A percentile compares a stretch with the other conserved stretches of the same genome.
Evolutionary conservation across 768 basidiomycete genomes (phyloP).

Genomic region (Tricholoma flavovirens): DNA sequence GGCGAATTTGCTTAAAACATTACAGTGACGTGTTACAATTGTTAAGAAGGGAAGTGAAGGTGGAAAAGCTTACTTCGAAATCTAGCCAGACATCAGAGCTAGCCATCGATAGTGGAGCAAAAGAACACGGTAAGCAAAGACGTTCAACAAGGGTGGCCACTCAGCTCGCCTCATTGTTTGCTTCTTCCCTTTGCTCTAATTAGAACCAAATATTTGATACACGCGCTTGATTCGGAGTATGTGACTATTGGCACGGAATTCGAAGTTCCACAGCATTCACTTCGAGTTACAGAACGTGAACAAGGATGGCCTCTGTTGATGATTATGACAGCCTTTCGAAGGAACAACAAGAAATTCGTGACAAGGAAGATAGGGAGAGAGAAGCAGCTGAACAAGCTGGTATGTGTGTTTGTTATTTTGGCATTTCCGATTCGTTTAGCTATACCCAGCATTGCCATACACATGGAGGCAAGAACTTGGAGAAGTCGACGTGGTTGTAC

Average conservation of each 20-base stretch:
- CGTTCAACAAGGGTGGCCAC: too few species aligned
- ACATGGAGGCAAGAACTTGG: conserved; percentile 86
- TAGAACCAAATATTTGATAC: neutral
- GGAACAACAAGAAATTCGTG: conserved; percentile 70
- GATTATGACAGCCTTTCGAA: conserved; percentile 73
- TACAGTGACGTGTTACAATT: conserved; percentile 8
- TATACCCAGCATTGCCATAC: conserved; percentile 72
- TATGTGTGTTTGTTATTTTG: conserved; percentile 31
- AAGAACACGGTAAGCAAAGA: neutral
- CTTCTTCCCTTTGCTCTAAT: neutral
- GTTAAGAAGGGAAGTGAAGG: conserved; percentile 11
- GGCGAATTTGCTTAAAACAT: conserved; percentile 52
- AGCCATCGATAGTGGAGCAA: conserved; percentile 43
- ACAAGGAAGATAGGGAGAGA: conserved; percentile 59
- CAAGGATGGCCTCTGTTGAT: conserved; percentile 26
- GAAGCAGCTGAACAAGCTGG: conserved; percentile 83
- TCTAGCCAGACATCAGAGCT: conserved; percentile 59
- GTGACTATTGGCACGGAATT: too few species aligned
- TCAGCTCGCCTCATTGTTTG: neutral
- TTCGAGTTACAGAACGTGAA: too few species aligned
- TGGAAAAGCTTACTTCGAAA: conserved; percentile 54
- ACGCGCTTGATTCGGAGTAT: neutral
- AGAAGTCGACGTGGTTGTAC: conserved; percentile 78
- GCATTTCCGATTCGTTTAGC: conserved; percentile 18
- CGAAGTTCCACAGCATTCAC: too few species aligned